Evolutionary conservation across 2,329 filamentous ascomycete genomes (phyloP).

Genomic region (Colletotrichum graminicola): DNA sequence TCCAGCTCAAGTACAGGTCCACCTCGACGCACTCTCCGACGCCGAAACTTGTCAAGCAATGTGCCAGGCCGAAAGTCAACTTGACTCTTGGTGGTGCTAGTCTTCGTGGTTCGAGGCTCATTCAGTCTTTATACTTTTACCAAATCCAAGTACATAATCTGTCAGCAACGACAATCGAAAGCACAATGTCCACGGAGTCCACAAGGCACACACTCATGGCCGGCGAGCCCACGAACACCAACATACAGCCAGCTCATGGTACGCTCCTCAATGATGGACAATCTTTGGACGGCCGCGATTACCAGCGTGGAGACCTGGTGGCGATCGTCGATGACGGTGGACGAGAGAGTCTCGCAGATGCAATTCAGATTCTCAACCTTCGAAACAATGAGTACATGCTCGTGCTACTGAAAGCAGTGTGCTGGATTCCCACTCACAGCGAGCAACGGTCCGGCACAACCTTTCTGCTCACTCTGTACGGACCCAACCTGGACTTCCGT

Average conservation of each 20-base stretch:
- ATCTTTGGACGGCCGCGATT: slow-evolving; percentile 37
- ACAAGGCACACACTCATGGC: slow-evolving; percentile 1
- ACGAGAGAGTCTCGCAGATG: slow-evolving; percentile 23
- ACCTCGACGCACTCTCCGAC: not conserved
- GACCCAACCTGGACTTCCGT: slow-evolving; percentile 31
- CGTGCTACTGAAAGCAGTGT: slow-evolving; percentile 32
- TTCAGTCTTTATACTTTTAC: not conserved
- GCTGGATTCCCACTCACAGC: slow-evolving; percentile 42
- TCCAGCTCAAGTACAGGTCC: not conserved
- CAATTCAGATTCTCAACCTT: slow-evolving; percentile 37
- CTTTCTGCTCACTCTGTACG: slow-evolving; percentile 38
- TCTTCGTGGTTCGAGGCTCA: slow-evolving; percentile 2
- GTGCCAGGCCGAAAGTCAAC: slow-evolving; percentile 2
- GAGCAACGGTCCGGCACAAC: slow-evolving; percentile 39
- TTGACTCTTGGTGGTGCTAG: slow-evolving; percentile 24
- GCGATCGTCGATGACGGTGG: slow-evolving; percentile 37
- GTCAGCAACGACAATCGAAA: not conserved
- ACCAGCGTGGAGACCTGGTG: slow-evolving; percentile 34
- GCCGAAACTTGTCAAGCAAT: slow-evolving; percentile 23
- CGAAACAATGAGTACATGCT: slow-evolving; percentile 37
- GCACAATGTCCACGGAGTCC: slow-evolving; percentile 16
- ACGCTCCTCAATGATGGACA: slow-evolving; percentile 35
- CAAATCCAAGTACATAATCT: too few relatives aligned
- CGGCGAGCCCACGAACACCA: slow-evolving; percentile 17
- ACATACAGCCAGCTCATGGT: slow-evolving; percentile 39